phyloP scores from a whole-genome alignment of 2,329 filamentous ascomycete species.

The Parasarocladium wereldwijsianum region DNA sequence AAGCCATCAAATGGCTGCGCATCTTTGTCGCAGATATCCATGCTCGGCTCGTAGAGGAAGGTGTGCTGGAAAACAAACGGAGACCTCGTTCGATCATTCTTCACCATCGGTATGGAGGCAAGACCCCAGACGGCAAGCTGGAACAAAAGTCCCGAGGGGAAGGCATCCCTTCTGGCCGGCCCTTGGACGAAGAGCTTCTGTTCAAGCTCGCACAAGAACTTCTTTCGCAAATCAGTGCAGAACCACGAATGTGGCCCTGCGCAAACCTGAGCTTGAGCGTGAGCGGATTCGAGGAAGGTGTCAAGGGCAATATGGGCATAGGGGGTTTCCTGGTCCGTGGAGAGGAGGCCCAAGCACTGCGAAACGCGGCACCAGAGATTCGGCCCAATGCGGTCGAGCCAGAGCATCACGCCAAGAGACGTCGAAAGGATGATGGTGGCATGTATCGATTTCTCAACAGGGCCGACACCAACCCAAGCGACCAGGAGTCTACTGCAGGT shows the following conservation, averaged over 20 bases:
- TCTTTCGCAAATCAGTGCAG: slow-evolving; percentile 60
- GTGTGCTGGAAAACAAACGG: slow-evolving; percentile 72
- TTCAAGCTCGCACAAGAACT: slow-evolving; percentile 65
- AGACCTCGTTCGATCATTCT: slow-evolving; percentile 76
- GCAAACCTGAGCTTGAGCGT: slow-evolving; percentile 80
- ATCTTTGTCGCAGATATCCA: slow-evolving; percentile 91
- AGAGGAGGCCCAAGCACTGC: slow-evolving; percentile 38
- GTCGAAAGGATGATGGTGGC: slow-evolving; percentile 26
- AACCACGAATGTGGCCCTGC: slow-evolving; percentile 79
- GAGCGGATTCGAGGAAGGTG: slow-evolving; percentile 80
- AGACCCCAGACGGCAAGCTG: neutral
- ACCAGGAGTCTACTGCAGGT: slow-evolving; percentile 8
- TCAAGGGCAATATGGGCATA: slow-evolving; percentile 74
- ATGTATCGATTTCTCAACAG: slow-evolving; percentile 45
- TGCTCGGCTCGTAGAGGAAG: slow-evolving; percentile 78
- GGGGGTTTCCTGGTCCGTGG: slow-evolving; percentile 71
- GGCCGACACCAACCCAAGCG: slow-evolving; percentile 13
- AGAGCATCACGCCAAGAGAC: slow-evolving; percentile 15
- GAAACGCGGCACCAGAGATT: slow-evolving; percentile 10
- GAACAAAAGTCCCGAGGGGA: slow-evolving; percentile 54
- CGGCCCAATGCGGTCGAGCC: slow-evolving; percentile 9
- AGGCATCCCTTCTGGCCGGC: slow-evolving; percentile 62
- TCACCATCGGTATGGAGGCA: slow-evolving; percentile 57
- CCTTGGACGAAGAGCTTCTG: slow-evolving; percentile 56
- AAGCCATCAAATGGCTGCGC: slow-evolving; percentile 70